Evolutionary conservation across 345 rosid genomes (phyloP), one percentile per base, ranked within the genome.

Genomic region (Rhizophora apiculata): DNA sequence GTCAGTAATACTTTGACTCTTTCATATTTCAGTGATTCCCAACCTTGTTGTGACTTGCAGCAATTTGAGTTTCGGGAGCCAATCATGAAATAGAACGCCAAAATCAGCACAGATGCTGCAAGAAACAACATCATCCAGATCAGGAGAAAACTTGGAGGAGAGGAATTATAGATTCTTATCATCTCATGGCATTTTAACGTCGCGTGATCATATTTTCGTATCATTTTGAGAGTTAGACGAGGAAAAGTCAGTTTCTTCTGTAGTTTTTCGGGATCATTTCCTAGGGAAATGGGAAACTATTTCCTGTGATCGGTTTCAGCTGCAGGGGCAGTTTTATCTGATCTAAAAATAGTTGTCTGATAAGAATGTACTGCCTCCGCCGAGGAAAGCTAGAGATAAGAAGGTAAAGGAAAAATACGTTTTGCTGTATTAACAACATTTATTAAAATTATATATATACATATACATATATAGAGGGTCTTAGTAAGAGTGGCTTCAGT

Each of bases 1-100:
- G 86, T 93, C 26, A 31, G 85, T 68, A 21, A 56, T 36, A 2
- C 57, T 67, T 51, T 6, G 34, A 31, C 57, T 8, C 37, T 39
- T 67, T 15, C 24, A 2, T 60, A 8, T 64, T 63, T 27, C 64
- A 29, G 63, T n/a, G 72, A 43, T 22, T 69, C 57, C 66, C 24
- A 60, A 29, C 20, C 8, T 57, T 52, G 63, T 32, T 18, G 49
- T 51, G 37, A 29, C 43, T 31, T 68, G 66, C 31, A 62, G 51
- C 21, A 27, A 26, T 39, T 77, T 55, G 39, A 49, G 53, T 77
- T 74, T 78, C 83, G 86, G 98, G 87, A 75, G 76, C 77, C 31
- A 66, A 76, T 65, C 79, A 39, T 60, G 79, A 65, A 71, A 69
- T 53, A 63, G 76, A 60, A 68, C 81, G 67, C 32, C 77, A 72